phyloP scores from a whole-genome alignment of 1,284 basidiomycete genomes.

The Boletus semigastroideus region DNA sequence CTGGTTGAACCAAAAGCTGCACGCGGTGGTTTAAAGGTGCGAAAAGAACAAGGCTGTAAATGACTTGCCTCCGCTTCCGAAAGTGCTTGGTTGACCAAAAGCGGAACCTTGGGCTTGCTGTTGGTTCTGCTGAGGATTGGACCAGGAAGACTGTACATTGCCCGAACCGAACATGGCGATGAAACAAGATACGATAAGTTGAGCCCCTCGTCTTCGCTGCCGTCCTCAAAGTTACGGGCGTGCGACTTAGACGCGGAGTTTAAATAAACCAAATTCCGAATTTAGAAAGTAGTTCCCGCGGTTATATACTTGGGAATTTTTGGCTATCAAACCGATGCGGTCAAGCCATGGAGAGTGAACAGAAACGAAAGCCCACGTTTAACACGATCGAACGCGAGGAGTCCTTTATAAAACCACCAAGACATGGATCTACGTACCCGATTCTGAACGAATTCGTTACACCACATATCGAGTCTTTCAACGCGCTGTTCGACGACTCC shows the following conservation, averaged over 20 bases:
- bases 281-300: slow-evolving; percentile 24
- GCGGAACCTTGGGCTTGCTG: slow-evolving; percentile 41
- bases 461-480: slow-evolving; percentile 96
- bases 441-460: slow-evolving; percentile 92
- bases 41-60: slow-evolving; percentile 33
- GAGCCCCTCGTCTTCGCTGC: slow-evolving; percentile 24
- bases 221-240: slow-evolving; percentile 13
- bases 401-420: slow-evolving; percentile 77
- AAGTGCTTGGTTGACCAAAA: slow-evolving; percentile 50
- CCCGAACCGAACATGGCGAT: slow-evolving; percentile 58
- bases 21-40: slow-evolving; percentile 29
- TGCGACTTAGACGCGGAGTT: slow-evolving; percentile 24
- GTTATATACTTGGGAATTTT: too few relatives aligned
- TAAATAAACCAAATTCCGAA: slow-evolving; percentile 18
- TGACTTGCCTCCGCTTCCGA: slow-evolving; percentile 47
- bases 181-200: slow-evolving; percentile 19
- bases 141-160: slow-evolving; percentile 59
- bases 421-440: slow-evolving; percentile 68
- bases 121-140: slow-evolving; percentile 55
- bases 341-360: slow-evolving; percentile 30
- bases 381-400: slow-evolving; percentile 85
- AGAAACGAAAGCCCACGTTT: slow-evolving; percentile 57
- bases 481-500: slow-evolving; percentile 90
- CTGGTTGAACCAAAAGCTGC: slow-evolving; percentile 45
- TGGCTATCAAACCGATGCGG: slow-evolving; percentile 35